Conservation (phyloP, 2,329 filamentous ascomycete genomes). For the Diplodia seriata region DNA sequence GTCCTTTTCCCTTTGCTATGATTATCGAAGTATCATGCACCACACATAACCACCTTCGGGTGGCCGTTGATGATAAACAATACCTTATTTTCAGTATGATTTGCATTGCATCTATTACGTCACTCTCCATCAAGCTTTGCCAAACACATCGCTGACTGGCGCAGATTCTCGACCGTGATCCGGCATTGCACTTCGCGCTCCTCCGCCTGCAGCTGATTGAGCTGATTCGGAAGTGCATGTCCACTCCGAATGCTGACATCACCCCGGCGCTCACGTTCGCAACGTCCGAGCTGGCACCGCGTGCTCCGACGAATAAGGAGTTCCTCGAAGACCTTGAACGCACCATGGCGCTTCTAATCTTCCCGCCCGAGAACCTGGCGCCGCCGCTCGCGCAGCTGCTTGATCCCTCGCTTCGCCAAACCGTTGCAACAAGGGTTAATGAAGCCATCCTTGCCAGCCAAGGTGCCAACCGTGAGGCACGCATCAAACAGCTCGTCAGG, state of each 20-base stretch:
- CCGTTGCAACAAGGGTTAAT: slow-evolving; percentile 89
- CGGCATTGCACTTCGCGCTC: slow-evolving; percentile 85
- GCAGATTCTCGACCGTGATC: slow-evolving; percentile 86
- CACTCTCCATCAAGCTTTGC: background rate
- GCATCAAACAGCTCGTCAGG: slow-evolving; percentile 80
- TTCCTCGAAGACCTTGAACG: slow-evolving; percentile 88
- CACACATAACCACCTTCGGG: slow-evolving; percentile 92
- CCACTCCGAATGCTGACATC: slow-evolving; percentile 73
- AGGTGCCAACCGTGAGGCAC: slow-evolving; percentile 76
- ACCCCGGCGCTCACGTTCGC: slow-evolving; percentile 84
- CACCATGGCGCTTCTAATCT: slow-evolving; percentile 91
- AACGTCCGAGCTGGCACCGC: slow-evolving; percentile 82
- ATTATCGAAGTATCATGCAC: slow-evolving; percentile 99
- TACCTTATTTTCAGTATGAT: slow-evolving; percentile 89
- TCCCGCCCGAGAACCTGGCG: slow-evolving; percentile 79
- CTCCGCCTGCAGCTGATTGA: slow-evolving; percentile 92
- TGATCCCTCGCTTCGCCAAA: slow-evolving; percentile 77
- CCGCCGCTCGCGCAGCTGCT: slow-evolving; percentile 78
- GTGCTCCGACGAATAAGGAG: slow-evolving; percentile 78
- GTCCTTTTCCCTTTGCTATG: slow-evolving; percentile 65
- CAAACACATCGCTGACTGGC: slow-evolving; percentile 37
- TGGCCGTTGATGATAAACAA: slow-evolving; percentile 77
- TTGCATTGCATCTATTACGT: slow-evolving; percentile 47
- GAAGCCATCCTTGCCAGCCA: slow-evolving; percentile 81
- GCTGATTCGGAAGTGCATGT: slow-evolving; percentile 79